Conservation (phyloP, 371 early-diverging fungal genomes). For the Nematocida parisii region DNA sequence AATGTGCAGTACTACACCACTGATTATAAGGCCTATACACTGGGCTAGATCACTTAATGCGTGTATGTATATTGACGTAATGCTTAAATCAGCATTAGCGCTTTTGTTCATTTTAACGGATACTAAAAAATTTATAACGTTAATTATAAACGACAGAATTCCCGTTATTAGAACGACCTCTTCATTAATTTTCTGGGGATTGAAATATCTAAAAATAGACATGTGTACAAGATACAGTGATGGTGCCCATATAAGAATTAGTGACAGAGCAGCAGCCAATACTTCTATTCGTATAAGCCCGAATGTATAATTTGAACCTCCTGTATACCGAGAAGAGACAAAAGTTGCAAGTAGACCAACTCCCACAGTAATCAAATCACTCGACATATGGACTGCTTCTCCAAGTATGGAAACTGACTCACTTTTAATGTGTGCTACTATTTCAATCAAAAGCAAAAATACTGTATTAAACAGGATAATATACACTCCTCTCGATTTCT, state of each 20-base stretch:
- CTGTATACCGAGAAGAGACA: constrained; percentile 1
- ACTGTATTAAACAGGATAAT: constrained; percentile 49
- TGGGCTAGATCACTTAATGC: constrained; percentile 47
- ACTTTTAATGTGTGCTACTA: constrained; percentile 45
- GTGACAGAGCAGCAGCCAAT: background rate
- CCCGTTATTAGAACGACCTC: constrained; percentile 7
- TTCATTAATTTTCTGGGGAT: constrained; percentile 10
- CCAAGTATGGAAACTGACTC: constrained; percentile 37
- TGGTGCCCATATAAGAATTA: constrained; percentile 41
- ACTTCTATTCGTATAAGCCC: constrained; percentile 48
- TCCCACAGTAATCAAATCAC: constrained; percentile 10
- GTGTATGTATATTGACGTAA: constrained; percentile 43
- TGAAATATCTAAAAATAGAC: constrained; percentile 3
- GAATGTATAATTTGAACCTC: constrained; percentile 36
- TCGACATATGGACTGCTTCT: constrained; percentile 45
- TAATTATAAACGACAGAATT: constrained; percentile 25
- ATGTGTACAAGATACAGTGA: constrained; percentile 21
- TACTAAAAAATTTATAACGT: constrained; percentile 39
- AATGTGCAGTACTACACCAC: constrained; percentile 25
- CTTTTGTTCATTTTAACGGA: constrained; percentile 27
- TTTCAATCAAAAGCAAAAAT: constrained; percentile 27
- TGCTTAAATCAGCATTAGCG: constrained; percentile 6
- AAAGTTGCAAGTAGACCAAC: constrained; percentile 7
- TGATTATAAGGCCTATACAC: constrained; percentile 22
- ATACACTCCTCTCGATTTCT: constrained; percentile 57